Evolutionary conservation across 129 eudicot genomes (phyloP).

Genomic region (Flaveria ramosissima): DNA sequence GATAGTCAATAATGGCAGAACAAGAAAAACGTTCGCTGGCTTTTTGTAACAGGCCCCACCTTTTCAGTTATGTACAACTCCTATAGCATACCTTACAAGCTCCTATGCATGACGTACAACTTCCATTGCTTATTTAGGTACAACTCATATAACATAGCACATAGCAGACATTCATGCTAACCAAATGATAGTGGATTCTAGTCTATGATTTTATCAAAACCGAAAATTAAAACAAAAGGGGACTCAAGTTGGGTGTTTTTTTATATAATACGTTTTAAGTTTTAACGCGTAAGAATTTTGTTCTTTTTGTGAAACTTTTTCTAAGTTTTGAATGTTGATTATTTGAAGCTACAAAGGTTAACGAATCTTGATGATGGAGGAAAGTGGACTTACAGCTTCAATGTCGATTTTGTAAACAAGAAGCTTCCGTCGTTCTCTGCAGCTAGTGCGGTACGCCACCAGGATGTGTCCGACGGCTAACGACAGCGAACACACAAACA

Average conservation of each 20-base stretch:
- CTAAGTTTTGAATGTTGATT: no score
- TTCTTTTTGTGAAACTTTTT: not conserved
- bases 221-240: not conserved
- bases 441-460: slow-evolving; percentile 92
- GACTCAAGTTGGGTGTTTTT: slow-evolving; percentile 24
- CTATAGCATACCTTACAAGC: not conserved
- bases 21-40: slow-evolving; percentile 32
- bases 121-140: not conserved
- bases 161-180: no score
- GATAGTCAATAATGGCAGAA: slow-evolving; percentile 24
- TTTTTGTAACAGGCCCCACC: slow-evolving; percentile 20
- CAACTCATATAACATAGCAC: no score
- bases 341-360: not conserved
- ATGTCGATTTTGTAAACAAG: slow-evolving; percentile 89
- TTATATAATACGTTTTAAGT: no score
- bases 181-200: no score
- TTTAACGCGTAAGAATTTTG: slow-evolving; percentile 2
- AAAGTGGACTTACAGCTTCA: slow-evolving; percentile 81
- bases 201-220: no score
- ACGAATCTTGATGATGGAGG: slow-evolving; percentile 7
- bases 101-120: not conserved
- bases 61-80: slow-evolving; percentile 19
- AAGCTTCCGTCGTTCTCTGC: slow-evolving; percentile 88
- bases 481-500: slow-evolving; percentile 61
- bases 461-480: slow-evolving; percentile 77